Evolutionary conservation across 2,329 filamentous ascomycete genomes (phyloP), one percentile per base, ranked within the genome.

Genomic region (Balansia obtecta): DNA sequence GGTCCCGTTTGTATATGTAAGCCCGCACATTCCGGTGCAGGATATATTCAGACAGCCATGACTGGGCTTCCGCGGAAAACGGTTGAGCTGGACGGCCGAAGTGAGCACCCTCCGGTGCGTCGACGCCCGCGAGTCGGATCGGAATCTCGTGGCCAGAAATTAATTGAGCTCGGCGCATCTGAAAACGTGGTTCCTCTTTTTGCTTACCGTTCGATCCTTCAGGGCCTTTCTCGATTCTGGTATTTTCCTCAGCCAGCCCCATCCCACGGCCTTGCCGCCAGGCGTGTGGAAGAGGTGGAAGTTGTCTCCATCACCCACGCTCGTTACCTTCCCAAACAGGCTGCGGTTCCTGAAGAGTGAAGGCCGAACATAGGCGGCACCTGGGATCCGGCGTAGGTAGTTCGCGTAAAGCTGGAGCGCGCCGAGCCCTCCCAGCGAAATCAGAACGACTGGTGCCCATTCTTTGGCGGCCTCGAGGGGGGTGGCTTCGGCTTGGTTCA

Each of bases 201-300:
- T 42, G 7, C 45, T 45, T 74, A 94, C 88, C 53, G 90, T 96
- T 57, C 85, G 82, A 53, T 84, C 82, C 62, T 79, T 87, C 54
- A 95, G 68, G 32, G 81, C 77, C 52, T 83, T 79, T 62, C 77
- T 84, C 51, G 76, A 79, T 12, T 70, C 74, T 1, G 89, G 90
- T 7, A 95, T 76, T 52, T 69, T 82, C 60, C 88, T 83, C 55
- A 93, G 62, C 88, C 88, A 95, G n/a, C 86, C 89, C 93, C 93
- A 98, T 49, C 93, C 93, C 11, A 85, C 77, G 48, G 90, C 67
- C 56, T 82, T 77, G 11, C 93, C 93, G n/a, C 91, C 91, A 0
- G 93, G 93, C 0, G 89, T 97, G 66, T 98, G 93, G 65, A 85
- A 98, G 45, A 98, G 66, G 58, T 93, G 85, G 65, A 98, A 96